phyloP scores from a whole-genome alignment of 2,329 filamentous ascomycete genomes.

The Epichloe gansuensis region DNA sequence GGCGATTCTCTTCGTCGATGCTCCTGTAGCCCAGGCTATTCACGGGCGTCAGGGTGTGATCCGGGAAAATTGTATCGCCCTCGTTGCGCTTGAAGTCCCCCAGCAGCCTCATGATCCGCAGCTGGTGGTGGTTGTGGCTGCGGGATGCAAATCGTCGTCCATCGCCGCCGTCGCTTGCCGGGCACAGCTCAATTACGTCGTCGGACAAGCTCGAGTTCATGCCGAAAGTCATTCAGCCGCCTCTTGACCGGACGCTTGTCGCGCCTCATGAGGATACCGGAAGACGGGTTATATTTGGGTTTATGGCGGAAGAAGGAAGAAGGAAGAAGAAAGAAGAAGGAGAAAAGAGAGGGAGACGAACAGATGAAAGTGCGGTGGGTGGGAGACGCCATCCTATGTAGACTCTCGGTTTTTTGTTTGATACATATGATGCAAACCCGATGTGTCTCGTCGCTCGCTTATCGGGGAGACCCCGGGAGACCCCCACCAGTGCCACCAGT shows the following conservation, averaged over 20 bases:
- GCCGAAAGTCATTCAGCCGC: neutral
- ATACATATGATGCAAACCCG: no score
- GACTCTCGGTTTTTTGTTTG: no score
- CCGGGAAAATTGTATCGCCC: conserved; percentile 32
- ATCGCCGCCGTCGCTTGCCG: neutral
- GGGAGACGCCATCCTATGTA: no score
- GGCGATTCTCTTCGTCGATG: conserved; percentile 40
- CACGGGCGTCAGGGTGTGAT: conserved; percentile 25
- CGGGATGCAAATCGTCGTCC: neutral
- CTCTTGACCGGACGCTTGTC: neutral
- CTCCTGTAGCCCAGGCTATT: conserved; percentile 19
- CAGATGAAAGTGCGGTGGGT: no score
- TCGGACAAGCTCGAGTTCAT: neutral
- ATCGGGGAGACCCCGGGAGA: no score
- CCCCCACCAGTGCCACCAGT: no score
- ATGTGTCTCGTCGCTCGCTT: no score
- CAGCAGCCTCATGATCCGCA: conserved; percentile 26
- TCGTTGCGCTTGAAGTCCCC: conserved; percentile 53
- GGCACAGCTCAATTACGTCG: neutral
- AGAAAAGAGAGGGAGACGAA: no score
- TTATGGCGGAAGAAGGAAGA: no score
- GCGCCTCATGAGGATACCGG: no score
- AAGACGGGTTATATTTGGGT: no score
- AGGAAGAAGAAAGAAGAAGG: no score
- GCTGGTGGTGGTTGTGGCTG: neutral